Conservation (phyloP, 2,329 filamentous ascomycete genomes). For the Neurospora sp. region DNA sequence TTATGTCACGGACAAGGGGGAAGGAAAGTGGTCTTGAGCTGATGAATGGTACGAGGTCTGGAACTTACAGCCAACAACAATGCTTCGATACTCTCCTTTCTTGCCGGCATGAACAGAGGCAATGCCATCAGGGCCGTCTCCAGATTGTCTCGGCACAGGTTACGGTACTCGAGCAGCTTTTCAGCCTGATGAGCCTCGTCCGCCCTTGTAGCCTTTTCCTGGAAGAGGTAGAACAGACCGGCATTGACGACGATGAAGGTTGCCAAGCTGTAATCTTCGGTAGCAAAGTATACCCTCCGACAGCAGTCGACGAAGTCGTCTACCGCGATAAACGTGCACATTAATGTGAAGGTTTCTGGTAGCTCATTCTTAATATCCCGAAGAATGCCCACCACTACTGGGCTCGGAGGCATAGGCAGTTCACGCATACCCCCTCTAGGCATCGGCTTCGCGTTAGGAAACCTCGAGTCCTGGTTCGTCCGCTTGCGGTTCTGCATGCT, state of each 20-base stretch:
- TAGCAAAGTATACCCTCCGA: slow-evolving; percentile 40
- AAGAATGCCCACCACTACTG: slow-evolving; percentile 37
- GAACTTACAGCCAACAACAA: slow-evolving; percentile 45
- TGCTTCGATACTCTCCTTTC: slow-evolving; percentile 45
- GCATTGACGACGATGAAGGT: slow-evolving; percentile 41
- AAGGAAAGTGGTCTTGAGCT: background rate
- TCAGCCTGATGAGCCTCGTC: slow-evolving; percentile 20
- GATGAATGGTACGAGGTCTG: background rate
- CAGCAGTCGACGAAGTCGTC: slow-evolving; percentile 41
- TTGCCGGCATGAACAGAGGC: slow-evolving; percentile 46
- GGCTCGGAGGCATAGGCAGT: slow-evolving; percentile 44
- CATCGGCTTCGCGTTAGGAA: slow-evolving; percentile 35
- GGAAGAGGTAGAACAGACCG: slow-evolving; percentile 40
- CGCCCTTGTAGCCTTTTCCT: slow-evolving; percentile 33
- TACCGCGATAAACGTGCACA: slow-evolving; percentile 39
- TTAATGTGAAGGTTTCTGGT: slow-evolving; percentile 39
- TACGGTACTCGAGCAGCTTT: slow-evolving; percentile 25
- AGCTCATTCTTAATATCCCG: slow-evolving; percentile 39
- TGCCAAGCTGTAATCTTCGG: slow-evolving; percentile 39
- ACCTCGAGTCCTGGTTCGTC: slow-evolving; percentile 33
- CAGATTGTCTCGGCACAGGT: slow-evolving; percentile 37
- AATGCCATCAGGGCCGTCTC: slow-evolving; percentile 42
- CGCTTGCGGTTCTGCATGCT: slow-evolving; percentile 34
- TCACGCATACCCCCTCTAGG: slow-evolving; percentile 38
- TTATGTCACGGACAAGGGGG: background rate